Evolutionary conservation across 768 basidiomycete species (phyloP).

Genomic region (Cantharellus anzutake): DNA sequence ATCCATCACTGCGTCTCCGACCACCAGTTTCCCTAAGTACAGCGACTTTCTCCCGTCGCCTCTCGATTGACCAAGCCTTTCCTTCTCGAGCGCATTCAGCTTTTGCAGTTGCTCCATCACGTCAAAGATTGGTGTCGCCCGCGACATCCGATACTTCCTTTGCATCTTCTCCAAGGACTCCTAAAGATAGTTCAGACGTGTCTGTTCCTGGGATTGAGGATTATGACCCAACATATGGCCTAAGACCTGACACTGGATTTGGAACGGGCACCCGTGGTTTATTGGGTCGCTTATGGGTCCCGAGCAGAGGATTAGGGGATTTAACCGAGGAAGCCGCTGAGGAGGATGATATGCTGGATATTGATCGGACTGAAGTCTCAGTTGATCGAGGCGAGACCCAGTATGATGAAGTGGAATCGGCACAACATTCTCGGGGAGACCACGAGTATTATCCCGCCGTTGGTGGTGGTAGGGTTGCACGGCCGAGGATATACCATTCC

Average conservation of each 20-base stretch:
- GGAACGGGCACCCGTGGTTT: constrained; percentile 62
- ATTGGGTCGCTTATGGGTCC: constrained; percentile 41
- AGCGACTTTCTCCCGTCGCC: background rate
- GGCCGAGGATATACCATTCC: constrained; percentile 70
- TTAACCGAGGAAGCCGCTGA: constrained; percentile 46
- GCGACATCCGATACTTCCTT: background rate
- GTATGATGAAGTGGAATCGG: constrained; percentile 21
- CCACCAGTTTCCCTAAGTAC: background rate
- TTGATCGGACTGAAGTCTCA: constrained; percentile 16
- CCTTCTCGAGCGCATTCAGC: background rate
- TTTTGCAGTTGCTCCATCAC: background rate
- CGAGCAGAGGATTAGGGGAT: constrained; percentile 49
- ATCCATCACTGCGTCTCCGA: constrained; percentile 3
- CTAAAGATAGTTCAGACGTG: constrained; percentile 11
- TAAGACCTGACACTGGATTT: constrained; percentile 81
- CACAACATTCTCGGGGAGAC: constrained; percentile 22
- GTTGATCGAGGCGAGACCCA: constrained; percentile 51
- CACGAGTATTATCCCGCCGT: constrained; percentile 85
- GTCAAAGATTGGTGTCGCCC: background rate
- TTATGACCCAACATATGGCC: constrained; percentile 91
- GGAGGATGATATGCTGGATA: constrained; percentile 25
- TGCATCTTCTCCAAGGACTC: background rate
- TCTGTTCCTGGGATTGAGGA: constrained; percentile 54
- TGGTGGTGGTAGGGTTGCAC: constrained; percentile 72
- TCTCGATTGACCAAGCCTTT: background rate